Percentiles rank a stretch among this genome's conserved stretches.
Evolutionary conservation across 495 filamentous ascomycete species (phyloP).

Genomic region (Hypoxylon trugodes): DNA sequence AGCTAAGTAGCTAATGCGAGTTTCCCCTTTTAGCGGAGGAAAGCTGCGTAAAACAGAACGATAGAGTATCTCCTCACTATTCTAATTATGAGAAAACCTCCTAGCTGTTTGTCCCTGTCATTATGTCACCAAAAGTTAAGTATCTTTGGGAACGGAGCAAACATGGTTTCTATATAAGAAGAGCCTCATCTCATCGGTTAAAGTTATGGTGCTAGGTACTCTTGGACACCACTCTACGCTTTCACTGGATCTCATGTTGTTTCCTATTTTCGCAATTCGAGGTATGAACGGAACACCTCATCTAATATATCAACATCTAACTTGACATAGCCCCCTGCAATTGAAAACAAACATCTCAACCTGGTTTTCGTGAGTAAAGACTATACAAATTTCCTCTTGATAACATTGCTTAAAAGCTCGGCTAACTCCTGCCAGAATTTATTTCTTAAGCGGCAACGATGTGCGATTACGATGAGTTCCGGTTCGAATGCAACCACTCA

Average conservation of each 20-base stretch:
- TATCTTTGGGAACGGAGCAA: conserved; percentile 21
- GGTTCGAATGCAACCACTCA: conserved; percentile 67
- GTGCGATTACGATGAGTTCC: conserved; percentile 73
- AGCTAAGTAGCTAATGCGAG: conserved; percentile 36
- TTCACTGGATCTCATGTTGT: not conserved
- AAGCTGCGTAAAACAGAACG: conserved; percentile 38
- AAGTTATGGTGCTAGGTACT: not conserved
- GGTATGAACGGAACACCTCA: conserved; percentile 5
- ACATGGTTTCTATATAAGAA: conserved; percentile 26
- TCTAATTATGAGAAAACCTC: conserved; percentile 15
- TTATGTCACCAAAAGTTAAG: conserved; percentile 16
- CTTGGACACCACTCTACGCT: not conserved
- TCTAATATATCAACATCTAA: not conserved
- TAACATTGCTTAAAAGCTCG: not conserved
- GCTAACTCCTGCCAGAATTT: not conserved
- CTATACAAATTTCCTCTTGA: not conserved
- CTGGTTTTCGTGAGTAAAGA: conserved; percentile 2
- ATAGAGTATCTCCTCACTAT: conserved; percentile 10
- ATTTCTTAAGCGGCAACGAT: conserved; percentile 47
- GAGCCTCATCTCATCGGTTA: conserved; percentile 1
- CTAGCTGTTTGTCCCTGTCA: conserved; percentile 32
- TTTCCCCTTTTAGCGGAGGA: conserved; percentile 31
- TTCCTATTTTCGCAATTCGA: not conserved
- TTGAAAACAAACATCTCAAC: not conserved
- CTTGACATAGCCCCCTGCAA: conserved; percentile 3